These are phyloP conservation scores for Ceratocystis lukuohia DNA, from an alignment of 2,329 filamentous ascomycete genomes.

Conservation along the genomic window DNA sequence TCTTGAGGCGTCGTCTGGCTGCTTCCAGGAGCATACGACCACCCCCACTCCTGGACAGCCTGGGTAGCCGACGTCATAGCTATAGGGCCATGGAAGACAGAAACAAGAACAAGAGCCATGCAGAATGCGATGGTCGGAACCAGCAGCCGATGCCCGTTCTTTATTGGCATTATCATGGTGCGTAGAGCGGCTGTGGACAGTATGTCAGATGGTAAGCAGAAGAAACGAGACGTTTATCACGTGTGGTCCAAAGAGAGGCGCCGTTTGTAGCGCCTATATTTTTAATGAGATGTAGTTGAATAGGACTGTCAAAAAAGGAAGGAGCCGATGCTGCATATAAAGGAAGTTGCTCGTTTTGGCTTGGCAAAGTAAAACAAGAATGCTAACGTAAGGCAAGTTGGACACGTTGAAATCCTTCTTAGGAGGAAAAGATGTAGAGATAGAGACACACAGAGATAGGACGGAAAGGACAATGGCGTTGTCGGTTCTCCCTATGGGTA, in stretches of 20 bases:
- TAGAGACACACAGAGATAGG: neutral
- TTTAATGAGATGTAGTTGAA: neutral
- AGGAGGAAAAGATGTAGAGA: neutral
- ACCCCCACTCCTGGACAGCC: slow-evolving; percentile 6
- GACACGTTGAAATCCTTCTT: neutral
- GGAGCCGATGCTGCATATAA: neutral
- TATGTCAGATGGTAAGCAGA: neutral
- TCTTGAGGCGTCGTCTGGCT: neutral
- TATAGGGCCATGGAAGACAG: slow-evolving; percentile 4
- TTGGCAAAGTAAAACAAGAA: neutral
- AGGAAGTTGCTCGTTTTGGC: neutral
- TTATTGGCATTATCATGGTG: slow-evolving; percentile 7
- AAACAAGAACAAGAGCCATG: slow-evolving; percentile 6
- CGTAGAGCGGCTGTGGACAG: neutral
- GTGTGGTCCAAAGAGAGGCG: too few relatives aligned
- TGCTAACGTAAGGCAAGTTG: neutral
- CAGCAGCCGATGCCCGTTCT: neutral
- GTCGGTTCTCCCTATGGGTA: neutral
- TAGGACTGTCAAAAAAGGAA: neutral
- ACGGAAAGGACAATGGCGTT: neutral
- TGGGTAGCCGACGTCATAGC: neutral
- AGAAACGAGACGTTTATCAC: too few relatives aligned
- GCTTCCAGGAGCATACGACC: neutral
- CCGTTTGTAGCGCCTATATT: too few relatives aligned
- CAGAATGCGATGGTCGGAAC: slow-evolving; percentile 1